These are phyloP conservation scores for Keqinozyma sinolaborantium DNA, from an alignment of 1,139 yeast genomes.

Conservation along the genomic window DNA sequence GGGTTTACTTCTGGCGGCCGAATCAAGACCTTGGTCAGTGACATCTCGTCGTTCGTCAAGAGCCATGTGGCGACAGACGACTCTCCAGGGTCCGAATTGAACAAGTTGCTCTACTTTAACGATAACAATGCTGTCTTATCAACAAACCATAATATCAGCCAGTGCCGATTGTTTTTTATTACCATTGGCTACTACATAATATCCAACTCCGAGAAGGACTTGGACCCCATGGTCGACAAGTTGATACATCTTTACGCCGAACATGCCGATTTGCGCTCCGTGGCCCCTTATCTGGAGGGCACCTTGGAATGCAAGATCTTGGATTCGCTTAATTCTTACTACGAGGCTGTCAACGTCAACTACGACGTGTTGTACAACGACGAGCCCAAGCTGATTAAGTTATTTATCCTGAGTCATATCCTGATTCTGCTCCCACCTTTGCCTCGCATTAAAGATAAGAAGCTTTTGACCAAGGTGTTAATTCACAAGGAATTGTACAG, in stretches of 20 bases:
- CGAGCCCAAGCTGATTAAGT: slow-evolving; percentile 16
- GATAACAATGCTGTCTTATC: slow-evolving; percentile 6
- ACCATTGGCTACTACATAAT: slow-evolving; percentile 31
- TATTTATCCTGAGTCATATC: slow-evolving; percentile 21
- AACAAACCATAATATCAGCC: slow-evolving; percentile 13
- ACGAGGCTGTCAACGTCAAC: slow-evolving; percentile 18
- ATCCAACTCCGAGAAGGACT: slow-evolving; percentile 21
- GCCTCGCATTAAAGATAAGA: slow-evolving; percentile 30
- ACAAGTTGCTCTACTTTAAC: slow-evolving; percentile 17
- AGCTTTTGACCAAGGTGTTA: slow-evolving; percentile 32
- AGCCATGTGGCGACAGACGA: slow-evolving; percentile 18
- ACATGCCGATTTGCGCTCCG: slow-evolving; percentile 12
- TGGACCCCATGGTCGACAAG: slow-evolving; percentile 27
- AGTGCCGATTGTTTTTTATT: slow-evolving; percentile 31
- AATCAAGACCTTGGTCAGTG: slow-evolving; percentile 33
- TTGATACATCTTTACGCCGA: slow-evolving; percentile 29
- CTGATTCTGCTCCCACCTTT: slow-evolving; percentile 32
- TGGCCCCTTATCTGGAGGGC: slow-evolving; percentile 8
- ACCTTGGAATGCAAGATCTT: slow-evolving; percentile 7
- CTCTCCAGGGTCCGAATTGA: slow-evolving; percentile 19
- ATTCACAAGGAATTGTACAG: slow-evolving; percentile 40
- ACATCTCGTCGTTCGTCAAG: slow-evolving; percentile 33
- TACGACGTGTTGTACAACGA: slow-evolving; percentile 17
- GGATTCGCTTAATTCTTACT: slow-evolving; percentile 18
- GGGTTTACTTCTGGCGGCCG: slow-evolving; percentile 34